Evolutionary conservation across 371 early-diverging fungal genomes (phyloP), one percentile per base, ranked within the genome.

Genomic region (Mortierella sp.): DNA sequence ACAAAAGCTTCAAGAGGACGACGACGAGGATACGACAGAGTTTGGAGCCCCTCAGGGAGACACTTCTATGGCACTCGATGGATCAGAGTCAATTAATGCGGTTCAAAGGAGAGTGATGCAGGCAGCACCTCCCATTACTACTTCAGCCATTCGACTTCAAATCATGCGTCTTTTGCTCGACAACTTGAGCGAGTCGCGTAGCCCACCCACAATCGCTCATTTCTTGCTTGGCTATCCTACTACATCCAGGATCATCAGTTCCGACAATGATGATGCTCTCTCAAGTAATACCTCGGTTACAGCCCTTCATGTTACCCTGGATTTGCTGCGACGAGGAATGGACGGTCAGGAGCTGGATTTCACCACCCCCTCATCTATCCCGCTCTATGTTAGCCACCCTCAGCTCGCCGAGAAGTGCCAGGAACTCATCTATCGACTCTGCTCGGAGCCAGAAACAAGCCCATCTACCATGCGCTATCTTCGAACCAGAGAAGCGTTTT

Each of bases 341-440:
- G 69, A 71, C 2, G 67, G 40, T 16, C 79, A 69, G 19, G 76
- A 64, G 0, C 7, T 56, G 51, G 69, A 74, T 40, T 50, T 54
- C 44, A 45, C n/a, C 34, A 21, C 41, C 5, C 54, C 68, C 5
- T 48, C 62, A 13, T 25, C 67, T 0, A 50, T 63, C 29, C 88
- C 88, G 5, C 79, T 96, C 16, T 88, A 78, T 44, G 78, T 81
- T 39, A 86, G 83, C 0, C 93, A 94, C 55, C 95, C 98, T 17
- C 85, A 86, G 21, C 81, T 96, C 24, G 91, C 92, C 1, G 95
- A 94, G 67, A 89, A 89, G 62, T 96, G 96, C 76, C 95, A 90
- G 56, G 87, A 93, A 57, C 80, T 97, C 21, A 68, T 98, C 16
- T 93, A 94, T 71, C 83, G 80, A 41, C 85, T 98, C 21, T 94